phyloP scores from a whole-genome alignment of 2,329 filamentous ascomycete species.

The Pyrenochaeta sp. region DNA sequence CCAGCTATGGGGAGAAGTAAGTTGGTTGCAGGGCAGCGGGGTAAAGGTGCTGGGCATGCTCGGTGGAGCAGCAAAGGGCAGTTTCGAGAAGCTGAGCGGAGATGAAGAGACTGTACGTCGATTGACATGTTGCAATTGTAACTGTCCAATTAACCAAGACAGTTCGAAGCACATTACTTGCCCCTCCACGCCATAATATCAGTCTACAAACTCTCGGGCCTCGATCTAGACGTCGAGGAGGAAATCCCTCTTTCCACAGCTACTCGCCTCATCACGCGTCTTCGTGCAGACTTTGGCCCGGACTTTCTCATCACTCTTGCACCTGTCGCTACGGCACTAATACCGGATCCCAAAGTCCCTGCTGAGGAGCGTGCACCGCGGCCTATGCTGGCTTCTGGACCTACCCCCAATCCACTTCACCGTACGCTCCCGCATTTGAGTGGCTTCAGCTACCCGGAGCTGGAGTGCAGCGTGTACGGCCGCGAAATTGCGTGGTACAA shows the following conservation, averaged over 20 bases:
- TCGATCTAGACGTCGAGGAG: constrained; percentile 68
- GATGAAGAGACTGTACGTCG: constrained; percentile 41
- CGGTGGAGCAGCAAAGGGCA: constrained; percentile 82
- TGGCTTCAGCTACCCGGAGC: constrained; percentile 80
- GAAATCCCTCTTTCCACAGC: constrained; percentile 72
- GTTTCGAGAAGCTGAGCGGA: constrained; percentile 63
- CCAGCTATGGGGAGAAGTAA: constrained; percentile 80
- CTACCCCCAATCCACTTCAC: constrained; percentile 44
- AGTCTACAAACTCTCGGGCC: constrained; percentile 55
- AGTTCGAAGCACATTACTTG: constrained; percentile 77
- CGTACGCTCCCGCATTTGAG: constrained; percentile 68
- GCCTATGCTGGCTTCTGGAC: constrained; percentile 37
- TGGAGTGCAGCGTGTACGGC: constrained; percentile 63
- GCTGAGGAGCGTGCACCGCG: constrained; percentile 39
- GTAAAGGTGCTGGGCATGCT: constrained; percentile 87
- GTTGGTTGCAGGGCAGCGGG: constrained; percentile 74
- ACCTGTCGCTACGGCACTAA: constrained; percentile 79
- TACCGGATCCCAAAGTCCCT: constrained; percentile 54
- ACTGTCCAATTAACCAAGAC: constrained; percentile 20
- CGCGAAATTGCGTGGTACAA: constrained; percentile 83
- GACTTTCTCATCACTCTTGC: constrained; percentile 81
- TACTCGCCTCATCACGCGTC: constrained; percentile 58
- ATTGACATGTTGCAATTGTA: neutral
- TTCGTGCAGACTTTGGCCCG: constrained; percentile 70
- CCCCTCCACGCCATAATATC: constrained; percentile 73